phyloP scores from a whole-genome alignment of 2,329 filamentous ascomycete species.

The Talaromyces sp. region DNA sequence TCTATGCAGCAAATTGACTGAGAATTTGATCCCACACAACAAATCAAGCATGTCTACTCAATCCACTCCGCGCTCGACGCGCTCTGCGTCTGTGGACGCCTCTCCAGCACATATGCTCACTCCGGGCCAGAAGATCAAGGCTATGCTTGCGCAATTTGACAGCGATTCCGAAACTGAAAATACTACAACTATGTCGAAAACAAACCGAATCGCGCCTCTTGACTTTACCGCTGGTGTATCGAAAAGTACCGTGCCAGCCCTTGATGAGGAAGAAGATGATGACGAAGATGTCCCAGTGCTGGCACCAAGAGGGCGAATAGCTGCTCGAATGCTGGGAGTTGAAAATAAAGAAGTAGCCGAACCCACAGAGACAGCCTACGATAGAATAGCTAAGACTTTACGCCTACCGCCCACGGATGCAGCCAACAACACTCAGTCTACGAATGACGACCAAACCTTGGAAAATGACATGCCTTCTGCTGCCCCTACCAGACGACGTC shows the following conservation, averaged over 20 bases:
- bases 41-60: slow-evolving; percentile 14
- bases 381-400: slow-evolving; percentile 31
- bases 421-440: slow-evolving; percentile 19
- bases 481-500: slow-evolving; percentile 28
- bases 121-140: slow-evolving; percentile 16
- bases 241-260: not conserved
- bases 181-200: not conserved
- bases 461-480: slow-evolving; percentile 33
- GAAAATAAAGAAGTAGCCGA: slow-evolving; percentile 23
- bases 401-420: slow-evolving; percentile 14
- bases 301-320: slow-evolving; percentile 61
- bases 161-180: slow-evolving; percentile 14
- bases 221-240: not conserved
- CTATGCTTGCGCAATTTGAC: slow-evolving; percentile 16
- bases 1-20: not conserved
- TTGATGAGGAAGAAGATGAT: slow-evolving; percentile 19
- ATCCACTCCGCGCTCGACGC: slow-evolving; percentile 19
- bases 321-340: slow-evolving; percentile 58
- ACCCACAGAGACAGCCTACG: slow-evolving; percentile 36
- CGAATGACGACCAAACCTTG: slow-evolving; percentile 40
- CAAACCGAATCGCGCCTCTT: not conserved
- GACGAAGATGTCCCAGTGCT: slow-evolving; percentile 47
- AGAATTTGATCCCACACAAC: not conserved
- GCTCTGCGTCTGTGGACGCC: not conserved
- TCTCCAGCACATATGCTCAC: slow-evolving; percentile 14